These are phyloP conservation scores for Capronia epimyces DNA, from an alignment of 2,329 filamentous ascomycete species.

Conservation along the genomic window DNA sequence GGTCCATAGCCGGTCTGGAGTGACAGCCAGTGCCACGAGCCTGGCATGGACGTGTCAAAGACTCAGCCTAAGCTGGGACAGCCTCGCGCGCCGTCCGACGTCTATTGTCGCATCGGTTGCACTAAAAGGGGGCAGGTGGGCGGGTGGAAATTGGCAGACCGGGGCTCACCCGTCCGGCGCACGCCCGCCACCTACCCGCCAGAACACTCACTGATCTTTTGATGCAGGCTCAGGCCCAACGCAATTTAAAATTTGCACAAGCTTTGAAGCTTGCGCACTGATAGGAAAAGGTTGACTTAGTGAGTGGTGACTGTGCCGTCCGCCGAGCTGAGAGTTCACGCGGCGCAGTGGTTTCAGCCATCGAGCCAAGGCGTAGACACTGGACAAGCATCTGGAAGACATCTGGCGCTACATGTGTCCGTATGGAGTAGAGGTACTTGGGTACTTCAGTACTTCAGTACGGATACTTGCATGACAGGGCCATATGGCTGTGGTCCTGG, in stretches of 20 bases:
- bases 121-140: conserved; percentile 10
- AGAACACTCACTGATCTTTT: not conserved
- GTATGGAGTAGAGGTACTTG: no score
- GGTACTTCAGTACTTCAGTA: no score
- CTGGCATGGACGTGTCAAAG: not conserved
- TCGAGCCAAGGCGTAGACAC: no score
- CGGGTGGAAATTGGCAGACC: conserved; percentile 14
- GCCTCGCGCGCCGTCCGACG: conserved; percentile 12
- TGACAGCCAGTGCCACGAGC: not conserved
- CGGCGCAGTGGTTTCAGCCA: no score
- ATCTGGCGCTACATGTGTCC: no score
- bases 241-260: not conserved
- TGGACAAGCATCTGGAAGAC: no score
- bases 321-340: no score
- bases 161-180: not conserved
- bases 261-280: not conserved
- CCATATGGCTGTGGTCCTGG: no score
- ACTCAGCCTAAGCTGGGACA: conserved; percentile 11
- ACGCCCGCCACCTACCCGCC: not conserved
- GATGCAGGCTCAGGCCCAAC: not conserved
- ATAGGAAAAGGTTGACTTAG: no score
- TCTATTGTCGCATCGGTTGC: conserved; percentile 5
- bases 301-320: no score
- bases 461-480: no score
- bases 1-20: not conserved